Conservation (phyloP, 352 stramenopile species). For the Phytophthora brassicae region DNA sequence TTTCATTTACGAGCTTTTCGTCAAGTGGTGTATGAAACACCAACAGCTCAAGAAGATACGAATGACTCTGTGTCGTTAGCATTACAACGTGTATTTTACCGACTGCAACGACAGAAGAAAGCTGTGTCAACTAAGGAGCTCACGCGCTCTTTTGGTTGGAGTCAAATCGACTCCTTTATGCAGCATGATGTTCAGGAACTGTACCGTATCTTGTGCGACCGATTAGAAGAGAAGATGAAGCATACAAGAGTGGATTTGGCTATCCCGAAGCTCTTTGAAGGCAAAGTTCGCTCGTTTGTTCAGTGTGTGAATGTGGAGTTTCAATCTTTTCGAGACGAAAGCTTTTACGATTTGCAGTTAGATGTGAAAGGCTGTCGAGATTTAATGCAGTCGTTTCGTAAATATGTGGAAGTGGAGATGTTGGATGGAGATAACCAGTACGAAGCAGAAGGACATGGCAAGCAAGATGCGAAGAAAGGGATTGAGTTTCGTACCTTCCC, state of each 20-base stretch:
- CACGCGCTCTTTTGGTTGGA: constrained; percentile 93
- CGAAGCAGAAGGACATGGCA: constrained; percentile 85
- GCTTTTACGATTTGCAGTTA: constrained; percentile 92
- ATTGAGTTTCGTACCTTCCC: constrained; percentile 85
- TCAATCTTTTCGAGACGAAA: constrained; percentile 85
- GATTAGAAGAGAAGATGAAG: constrained; percentile 94
- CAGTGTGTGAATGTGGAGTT: constrained; percentile 92
- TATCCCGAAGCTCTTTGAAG: constrained; percentile 89
- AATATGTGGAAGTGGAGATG: constrained; percentile 93
- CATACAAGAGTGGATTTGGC: constrained; percentile 74
- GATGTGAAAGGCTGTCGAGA: constrained; percentile 92
- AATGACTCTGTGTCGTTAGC: constrained; percentile 84
- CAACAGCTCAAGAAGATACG: constrained; percentile 75
- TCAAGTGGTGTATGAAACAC: constrained; percentile 83
- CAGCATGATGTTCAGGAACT: constrained; percentile 94
- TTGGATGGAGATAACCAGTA: constrained; percentile 95
- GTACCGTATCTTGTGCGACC: constrained; percentile 90
- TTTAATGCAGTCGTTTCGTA: constrained; percentile 89
- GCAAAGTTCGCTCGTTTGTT: constrained; percentile 89
- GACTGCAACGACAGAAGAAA: constrained; percentile 67
- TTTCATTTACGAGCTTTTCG: constrained; percentile 89
- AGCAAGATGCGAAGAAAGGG: constrained; percentile 91
- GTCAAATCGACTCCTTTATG: constrained; percentile 89
- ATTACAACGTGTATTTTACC: constrained; percentile 86
- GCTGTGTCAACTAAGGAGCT: constrained; percentile 92